A percentile compares a stretch with the other conserved stretches of the same genome.
phyloP scores from a whole-genome alignment of 2,329 filamentous ascomycete genomes.

The Pseudocercospora fijiensis region DNA sequence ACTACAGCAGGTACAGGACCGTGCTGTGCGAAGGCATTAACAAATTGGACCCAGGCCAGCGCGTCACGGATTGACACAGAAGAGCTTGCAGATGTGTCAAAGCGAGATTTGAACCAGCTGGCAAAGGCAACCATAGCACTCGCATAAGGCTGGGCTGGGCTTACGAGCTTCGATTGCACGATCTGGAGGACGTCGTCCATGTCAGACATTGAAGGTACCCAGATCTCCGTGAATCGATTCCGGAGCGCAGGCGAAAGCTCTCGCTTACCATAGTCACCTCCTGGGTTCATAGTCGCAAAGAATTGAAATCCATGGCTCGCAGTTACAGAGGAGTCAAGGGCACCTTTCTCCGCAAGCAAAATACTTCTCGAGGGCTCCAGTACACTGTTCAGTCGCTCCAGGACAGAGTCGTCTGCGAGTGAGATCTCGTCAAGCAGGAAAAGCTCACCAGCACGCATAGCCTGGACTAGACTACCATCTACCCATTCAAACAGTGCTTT shows the following conservation, averaged over 20 bases:
- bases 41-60: conserved; percentile 88
- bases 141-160: conserved; percentile 58
- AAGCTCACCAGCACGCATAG: conserved; percentile 85
- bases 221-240: conserved; percentile 98
- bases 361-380: conserved; percentile 84
- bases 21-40: conserved; percentile 56
- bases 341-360: conserved; percentile 89
- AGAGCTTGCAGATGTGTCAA: conserved; percentile 70
- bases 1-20: conserved; percentile 50
- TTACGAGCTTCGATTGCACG: conserved; percentile 69
- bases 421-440: conserved; percentile 98
- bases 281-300: conserved; percentile 98
- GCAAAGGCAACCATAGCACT: conserved; percentile 79
- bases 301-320: conserved; percentile 85
- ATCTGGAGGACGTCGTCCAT: conserved; percentile 86
- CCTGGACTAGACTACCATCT: conserved; percentile 87
- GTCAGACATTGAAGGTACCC: conserved; percentile 87
- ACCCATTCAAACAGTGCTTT: conserved; percentile 95
- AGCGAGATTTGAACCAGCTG: conserved; percentile 84
- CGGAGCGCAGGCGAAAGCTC: conserved; percentile 92
- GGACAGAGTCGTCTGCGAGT: conserved; percentile 91
- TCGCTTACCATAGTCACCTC: conserved; percentile 96
- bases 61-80: conserved; percentile 89
- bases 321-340: conserved; percentile 74
- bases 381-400: conserved; percentile 94